Percentiles rank a stretch among this genome's conserved stretches.
These are phyloP conservation scores for Beauveria brongniartii DNA, from an alignment of 2,329 filamentous ascomycete species.

Conservation along the genomic window DNA sequence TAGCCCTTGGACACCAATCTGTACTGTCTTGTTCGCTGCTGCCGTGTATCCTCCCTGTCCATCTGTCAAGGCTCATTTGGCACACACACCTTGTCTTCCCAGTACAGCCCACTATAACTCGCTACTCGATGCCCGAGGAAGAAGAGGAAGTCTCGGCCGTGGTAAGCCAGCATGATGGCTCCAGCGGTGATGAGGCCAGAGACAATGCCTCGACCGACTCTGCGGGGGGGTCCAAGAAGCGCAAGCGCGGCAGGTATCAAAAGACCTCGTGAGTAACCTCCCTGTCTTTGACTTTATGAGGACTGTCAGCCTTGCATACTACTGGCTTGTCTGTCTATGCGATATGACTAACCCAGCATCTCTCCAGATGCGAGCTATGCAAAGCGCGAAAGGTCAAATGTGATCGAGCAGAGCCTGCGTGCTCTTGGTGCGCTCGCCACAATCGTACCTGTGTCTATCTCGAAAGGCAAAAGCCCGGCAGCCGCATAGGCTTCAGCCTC, in stretches of 20 bases:
- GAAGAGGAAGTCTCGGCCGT: background rate
- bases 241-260: conserved; percentile 32
- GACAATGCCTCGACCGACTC: conserved; percentile 20
- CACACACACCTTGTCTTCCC: background rate
- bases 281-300: background rate
- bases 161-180: conserved; percentile 18
- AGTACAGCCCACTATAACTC: conserved; percentile 11
- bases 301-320: background rate
- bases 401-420: conserved; percentile 50
- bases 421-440: conserved; percentile 64
- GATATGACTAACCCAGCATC: background rate
- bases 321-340: background rate
- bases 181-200: conserved; percentile 30
- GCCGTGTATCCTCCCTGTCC: background rate
- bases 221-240: conserved; percentile 24
- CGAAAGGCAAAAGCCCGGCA: conserved; percentile 62
- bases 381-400: conserved; percentile 39
- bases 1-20: background rate
- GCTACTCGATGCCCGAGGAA: conserved; percentile 12
- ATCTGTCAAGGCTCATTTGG: conserved; percentile 3
- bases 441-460: conserved; percentile 59
- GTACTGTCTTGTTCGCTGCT: background rate
- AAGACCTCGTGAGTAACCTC: conserved; percentile 32
- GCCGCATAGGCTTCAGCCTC: conserved; percentile 52
- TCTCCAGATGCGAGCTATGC: conserved; percentile 33